Percentiles rank a stretch among this genome's conserved stretches.
Conservation (phyloP, 78 protist genomes). For the Dictyostelium citrinum region DNA sequence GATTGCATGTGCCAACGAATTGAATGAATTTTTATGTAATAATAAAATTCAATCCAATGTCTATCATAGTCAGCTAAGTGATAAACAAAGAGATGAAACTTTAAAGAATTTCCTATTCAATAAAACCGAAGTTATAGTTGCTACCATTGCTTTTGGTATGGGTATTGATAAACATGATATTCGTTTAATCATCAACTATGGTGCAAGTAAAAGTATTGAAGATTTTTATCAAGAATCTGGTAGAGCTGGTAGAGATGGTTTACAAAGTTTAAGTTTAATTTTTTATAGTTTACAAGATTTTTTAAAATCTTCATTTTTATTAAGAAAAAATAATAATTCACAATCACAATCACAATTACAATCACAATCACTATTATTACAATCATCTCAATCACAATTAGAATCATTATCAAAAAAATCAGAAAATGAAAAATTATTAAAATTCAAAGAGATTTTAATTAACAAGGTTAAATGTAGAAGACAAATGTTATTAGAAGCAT, state of each 20-base stretch:
- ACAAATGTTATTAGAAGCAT: neutral
- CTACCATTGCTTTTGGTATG: slow-evolving; percentile 99
- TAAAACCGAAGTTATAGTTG: slow-evolving; percentile 83
- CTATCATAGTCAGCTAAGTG: slow-evolving; percentile 65
- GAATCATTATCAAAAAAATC: neutral
- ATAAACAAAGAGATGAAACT: slow-evolving; percentile 3
- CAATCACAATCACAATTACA: no score
- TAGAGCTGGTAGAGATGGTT: slow-evolving; percentile 95
- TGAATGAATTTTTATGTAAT: neutral
- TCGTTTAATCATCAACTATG: slow-evolving; percentile 91
- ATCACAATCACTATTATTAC: no score
- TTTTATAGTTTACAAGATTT: slow-evolving; percentile 33
- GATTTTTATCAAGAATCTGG: slow-evolving; percentile 96
- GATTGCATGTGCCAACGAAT: neutral
- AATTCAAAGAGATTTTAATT: neutral
- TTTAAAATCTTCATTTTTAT: neutral
- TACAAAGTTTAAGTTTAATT: slow-evolving; percentile 6
- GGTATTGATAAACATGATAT: slow-evolving; percentile 96
- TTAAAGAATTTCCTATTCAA: slow-evolving; percentile 81
- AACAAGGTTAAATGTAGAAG: slow-evolving; percentile 8
- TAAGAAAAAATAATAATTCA: neutral
- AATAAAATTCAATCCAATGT: neutral
- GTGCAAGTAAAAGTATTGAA: slow-evolving; percentile 93
- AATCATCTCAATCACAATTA: neutral
- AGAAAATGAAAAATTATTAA: neutral